Conservation (phyloP, 768 basidiomycete species). For the Amanita phalloides region DNA sequence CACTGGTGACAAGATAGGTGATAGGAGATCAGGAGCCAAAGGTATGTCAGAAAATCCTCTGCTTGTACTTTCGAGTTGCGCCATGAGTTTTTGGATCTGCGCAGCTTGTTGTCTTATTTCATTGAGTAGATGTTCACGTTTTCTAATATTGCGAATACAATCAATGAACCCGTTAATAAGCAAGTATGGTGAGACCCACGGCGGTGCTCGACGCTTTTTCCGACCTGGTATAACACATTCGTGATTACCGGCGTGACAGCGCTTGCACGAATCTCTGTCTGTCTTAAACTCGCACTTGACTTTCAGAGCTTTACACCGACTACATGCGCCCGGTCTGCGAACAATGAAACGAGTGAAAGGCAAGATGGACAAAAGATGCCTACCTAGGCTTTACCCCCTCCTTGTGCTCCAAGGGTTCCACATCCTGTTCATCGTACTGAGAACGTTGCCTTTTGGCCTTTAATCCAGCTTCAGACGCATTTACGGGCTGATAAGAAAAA, state of each 20-base stretch:
- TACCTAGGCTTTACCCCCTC: constrained; percentile 34
- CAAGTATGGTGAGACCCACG: constrained; percentile 33
- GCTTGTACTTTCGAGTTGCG: constrained; percentile 44
- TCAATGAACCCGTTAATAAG: neutral
- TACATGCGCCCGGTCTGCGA: constrained; percentile 48
- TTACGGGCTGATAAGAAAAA: neutral
- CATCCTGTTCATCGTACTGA: constrained; percentile 25
- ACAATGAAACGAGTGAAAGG: neutral
- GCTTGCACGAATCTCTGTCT: constrained; percentile 65
- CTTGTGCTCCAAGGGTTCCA: constrained; percentile 21
- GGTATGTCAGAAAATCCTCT: constrained; percentile 10
- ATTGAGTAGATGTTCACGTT: constrained; percentile 70
- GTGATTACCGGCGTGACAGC: constrained; percentile 59
- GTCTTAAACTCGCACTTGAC: constrained; percentile 71
- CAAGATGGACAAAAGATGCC: constrained; percentile 11
- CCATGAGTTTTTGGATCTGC: constrained; percentile 64
- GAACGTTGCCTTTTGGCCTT: constrained; percentile 27
- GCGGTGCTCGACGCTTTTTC: constrained; percentile 69
- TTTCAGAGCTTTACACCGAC: constrained; percentile 56
- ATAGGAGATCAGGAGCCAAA: constrained; percentile 10
- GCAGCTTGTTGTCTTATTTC: constrained; percentile 68
- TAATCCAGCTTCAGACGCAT: neutral
- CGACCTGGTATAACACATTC: constrained; percentile 78
- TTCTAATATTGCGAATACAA: constrained; percentile 29
- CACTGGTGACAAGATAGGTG: constrained; percentile 10